Evolutionary conservation across 441 rosid species (phyloP).

Genomic region (Melastoma candidum): DNA sequence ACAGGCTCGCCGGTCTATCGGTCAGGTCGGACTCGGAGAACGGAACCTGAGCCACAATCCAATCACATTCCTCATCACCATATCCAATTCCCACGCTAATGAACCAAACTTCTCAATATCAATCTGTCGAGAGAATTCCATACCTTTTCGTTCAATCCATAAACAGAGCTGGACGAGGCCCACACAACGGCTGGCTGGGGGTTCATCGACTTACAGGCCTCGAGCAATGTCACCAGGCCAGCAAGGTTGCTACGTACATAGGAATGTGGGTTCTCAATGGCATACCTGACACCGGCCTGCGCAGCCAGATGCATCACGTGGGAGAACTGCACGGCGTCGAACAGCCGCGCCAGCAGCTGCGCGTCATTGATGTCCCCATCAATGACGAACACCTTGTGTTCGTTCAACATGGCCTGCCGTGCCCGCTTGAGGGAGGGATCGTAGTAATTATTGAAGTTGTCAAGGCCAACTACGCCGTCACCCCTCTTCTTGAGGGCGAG

Average conservation of each 20-base stretch:
- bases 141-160: slow-evolving; percentile 65
- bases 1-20: slow-evolving; percentile 81
- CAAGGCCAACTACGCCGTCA: slow-evolving; percentile 89
- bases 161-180: slow-evolving; percentile 94
- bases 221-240: slow-evolving; percentile 70
- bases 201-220: slow-evolving; percentile 61
- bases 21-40: slow-evolving; percentile 75
- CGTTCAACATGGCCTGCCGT: slow-evolving; percentile 33
- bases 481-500: slow-evolving; percentile 67
- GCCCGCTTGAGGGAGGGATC: slow-evolving; percentile 75
- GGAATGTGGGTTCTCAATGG: slow-evolving; percentile 80
- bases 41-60: slow-evolving; percentile 18
- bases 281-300: slow-evolving; percentile 91
- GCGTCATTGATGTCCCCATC: slow-evolving; percentile 82
- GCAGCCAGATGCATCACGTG: slow-evolving; percentile 97
- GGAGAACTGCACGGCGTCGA: slow-evolving; percentile 72
- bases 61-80: no score
- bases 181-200: slow-evolving; percentile 91
- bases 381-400: slow-evolving; percentile 46
- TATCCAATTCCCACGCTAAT: no score
- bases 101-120: no score
- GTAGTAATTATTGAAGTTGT: slow-evolving; percentile 76
- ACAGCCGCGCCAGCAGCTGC: slow-evolving; percentile 55
- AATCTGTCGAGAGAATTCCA: no score
- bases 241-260: slow-evolving; percentile 81